These are phyloP conservation scores for Cephaloascus fragrans DNA, from an alignment of 805 yeast genomes.

Conservation along the genomic window DNA sequence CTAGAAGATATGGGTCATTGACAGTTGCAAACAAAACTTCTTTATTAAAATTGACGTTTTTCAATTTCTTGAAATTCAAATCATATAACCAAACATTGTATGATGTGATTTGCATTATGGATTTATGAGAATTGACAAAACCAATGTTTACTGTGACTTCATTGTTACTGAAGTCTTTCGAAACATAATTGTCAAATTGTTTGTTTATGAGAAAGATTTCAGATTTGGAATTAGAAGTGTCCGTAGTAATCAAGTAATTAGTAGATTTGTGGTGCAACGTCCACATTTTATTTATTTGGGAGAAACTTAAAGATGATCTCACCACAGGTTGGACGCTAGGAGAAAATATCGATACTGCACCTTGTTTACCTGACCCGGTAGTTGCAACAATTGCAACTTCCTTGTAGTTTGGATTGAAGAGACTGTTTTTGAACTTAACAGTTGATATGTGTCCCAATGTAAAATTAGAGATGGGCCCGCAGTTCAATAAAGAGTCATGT, in stretches of 20 bases:
- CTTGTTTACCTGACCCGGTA: constrained; percentile 50
- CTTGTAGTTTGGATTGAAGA: constrained; percentile 55
- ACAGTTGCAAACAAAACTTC: constrained; percentile 58
- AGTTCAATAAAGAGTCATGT: constrained; percentile 47
- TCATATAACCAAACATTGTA: constrained; percentile 52
- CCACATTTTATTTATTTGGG: constrained; percentile 70
- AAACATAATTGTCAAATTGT: constrained; percentile 49
- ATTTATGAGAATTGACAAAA: constrained; percentile 42
- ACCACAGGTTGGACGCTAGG: constrained; percentile 64
- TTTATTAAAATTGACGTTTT: constrained; percentile 42
- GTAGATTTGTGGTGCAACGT: constrained; percentile 38
- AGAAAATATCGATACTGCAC: constrained; percentile 50
- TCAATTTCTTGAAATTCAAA: constrained; percentile 43
- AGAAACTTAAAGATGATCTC: constrained; percentile 59
- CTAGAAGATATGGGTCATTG: constrained; percentile 51
- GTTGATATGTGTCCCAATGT: constrained; percentile 53
- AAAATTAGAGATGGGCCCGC: constrained; percentile 68
- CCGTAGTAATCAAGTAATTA: constrained; percentile 63
- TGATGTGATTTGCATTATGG: constrained; percentile 68
- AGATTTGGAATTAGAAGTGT: constrained; percentile 49
- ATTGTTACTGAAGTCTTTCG: constrained; percentile 54
- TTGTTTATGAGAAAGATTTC: constrained; percentile 59
- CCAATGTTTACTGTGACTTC: constrained; percentile 61
- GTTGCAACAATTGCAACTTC: constrained; percentile 64
- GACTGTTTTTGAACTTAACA: constrained; percentile 46